Percentiles rank a stretch among this genome's conserved stretches.
Conservation (phyloP, 805 yeast species). For the Metschnikowia similis region DNA sequence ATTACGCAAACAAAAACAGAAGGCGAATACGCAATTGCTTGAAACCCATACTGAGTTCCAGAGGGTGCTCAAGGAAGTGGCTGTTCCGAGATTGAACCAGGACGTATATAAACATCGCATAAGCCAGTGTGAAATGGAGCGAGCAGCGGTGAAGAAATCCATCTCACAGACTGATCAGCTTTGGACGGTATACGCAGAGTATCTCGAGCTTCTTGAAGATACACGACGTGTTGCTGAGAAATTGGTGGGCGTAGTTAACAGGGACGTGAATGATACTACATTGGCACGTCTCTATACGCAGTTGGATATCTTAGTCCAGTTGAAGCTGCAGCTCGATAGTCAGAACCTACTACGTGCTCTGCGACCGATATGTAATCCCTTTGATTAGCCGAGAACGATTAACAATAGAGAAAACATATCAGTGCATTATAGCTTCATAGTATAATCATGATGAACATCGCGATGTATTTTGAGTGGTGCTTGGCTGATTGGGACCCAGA, state of each 20-base stretch:
- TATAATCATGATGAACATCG: neutral
- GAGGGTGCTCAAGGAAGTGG: constrained; percentile 20
- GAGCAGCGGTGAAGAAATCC: neutral
- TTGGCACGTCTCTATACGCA: constrained; percentile 12
- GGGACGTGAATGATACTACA: constrained; percentile 5
- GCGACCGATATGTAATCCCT: neutral
- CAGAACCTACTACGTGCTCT: neutral
- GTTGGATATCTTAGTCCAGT: constrained; percentile 10
- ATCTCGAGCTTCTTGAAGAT: constrained; percentile 7
- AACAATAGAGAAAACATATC: neutral
- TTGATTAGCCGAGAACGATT: neutral
- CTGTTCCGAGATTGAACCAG: constrained; percentile 27
- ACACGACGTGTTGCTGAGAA: constrained; percentile 1
- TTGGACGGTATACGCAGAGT: constrained; percentile 12
- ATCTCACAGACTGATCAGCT: constrained; percentile 3
- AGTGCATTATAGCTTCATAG: neutral
- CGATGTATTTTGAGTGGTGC: neutral
- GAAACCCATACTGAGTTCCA: constrained; percentile 27
- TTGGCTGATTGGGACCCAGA: neutral
- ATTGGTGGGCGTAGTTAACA: constrained; percentile 4
- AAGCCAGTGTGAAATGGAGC: neutral
- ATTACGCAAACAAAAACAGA: constrained; percentile 17
- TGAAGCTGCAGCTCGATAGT: constrained; percentile 4
- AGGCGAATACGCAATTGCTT: constrained; percentile 23
- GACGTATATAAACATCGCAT: constrained; percentile 14